Percentiles rank a stretch among this genome's conserved stretches.
Conservation (phyloP, 495 filamentous ascomycete species). For the Hypoxylon intermedium region DNA sequence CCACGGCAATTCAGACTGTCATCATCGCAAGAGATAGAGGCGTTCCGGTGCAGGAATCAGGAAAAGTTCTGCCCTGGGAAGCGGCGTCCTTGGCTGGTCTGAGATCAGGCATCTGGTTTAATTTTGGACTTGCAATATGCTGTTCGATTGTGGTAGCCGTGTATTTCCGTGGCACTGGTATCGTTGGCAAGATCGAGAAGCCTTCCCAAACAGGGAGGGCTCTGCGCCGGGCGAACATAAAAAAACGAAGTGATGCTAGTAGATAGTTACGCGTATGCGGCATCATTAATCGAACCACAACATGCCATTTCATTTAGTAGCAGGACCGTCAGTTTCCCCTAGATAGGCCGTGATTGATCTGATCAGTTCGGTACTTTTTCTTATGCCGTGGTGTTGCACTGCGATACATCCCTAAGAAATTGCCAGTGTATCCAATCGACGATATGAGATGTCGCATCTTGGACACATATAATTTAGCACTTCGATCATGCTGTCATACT, state of each 20-base stretch:
- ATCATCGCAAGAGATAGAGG: conserved; percentile 55
- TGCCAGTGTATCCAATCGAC: conserved; percentile 13
- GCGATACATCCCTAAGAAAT: conserved; percentile 1
- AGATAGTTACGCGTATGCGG: conserved; percentile 8
- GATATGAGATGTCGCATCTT: neutral
- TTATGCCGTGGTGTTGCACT: conserved; percentile 11
- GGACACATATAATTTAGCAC: neutral
- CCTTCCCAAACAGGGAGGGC: conserved; percentile 7
- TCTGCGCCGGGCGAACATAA: conserved; percentile 1
- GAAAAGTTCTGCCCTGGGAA: conserved; percentile 48
- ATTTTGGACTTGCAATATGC: conserved; percentile 50
- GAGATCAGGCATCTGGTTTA: conserved; percentile 63
- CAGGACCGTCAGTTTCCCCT: neutral
- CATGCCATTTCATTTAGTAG: neutral
- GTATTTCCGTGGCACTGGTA: conserved; percentile 53
- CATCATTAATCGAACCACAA: neutral
- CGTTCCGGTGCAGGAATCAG: conserved; percentile 47
- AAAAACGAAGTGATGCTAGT: conserved; percentile 5
- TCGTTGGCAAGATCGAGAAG: conserved; percentile 50
- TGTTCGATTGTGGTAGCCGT: conserved; percentile 48
- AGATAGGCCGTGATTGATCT: neutral
- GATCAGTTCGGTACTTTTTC: conserved; percentile 21
- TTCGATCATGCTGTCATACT: conserved; percentile 8
- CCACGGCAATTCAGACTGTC: conserved; percentile 62
- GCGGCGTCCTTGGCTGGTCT: conserved; percentile 55